phyloP scores from a whole-genome alignment of 768 basidiomycete genomes.

The Pulveroboletus sp. region DNA sequence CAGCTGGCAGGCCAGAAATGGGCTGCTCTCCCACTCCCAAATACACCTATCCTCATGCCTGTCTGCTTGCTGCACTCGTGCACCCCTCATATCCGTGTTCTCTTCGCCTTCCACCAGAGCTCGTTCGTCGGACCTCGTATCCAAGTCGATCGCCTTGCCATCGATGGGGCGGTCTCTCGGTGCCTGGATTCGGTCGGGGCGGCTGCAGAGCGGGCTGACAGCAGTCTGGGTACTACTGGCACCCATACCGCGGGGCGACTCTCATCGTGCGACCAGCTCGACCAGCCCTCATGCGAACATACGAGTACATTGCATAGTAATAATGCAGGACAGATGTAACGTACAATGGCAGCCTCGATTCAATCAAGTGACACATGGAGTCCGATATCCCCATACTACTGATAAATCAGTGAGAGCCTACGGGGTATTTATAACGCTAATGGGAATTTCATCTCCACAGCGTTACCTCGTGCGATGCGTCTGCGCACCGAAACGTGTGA shows the following conservation, averaged over 20 bases:
- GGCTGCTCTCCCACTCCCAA: not conserved
- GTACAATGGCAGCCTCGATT: slow-evolving; percentile 10
- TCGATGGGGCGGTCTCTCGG: not conserved
- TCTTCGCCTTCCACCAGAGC: not conserved
- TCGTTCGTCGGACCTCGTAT: not conserved
- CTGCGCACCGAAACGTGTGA: slow-evolving; percentile 10
- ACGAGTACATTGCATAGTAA: slow-evolving; percentile 1
- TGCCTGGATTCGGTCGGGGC: slow-evolving; percentile 3
- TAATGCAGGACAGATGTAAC: slow-evolving; percentile 2
- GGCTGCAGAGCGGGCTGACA: slow-evolving; percentile 17
- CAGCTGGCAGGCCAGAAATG: slow-evolving; percentile 14
- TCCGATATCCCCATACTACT: slow-evolving; percentile 5
- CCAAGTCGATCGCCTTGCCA: not conserved
- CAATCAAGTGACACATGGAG: slow-evolving; percentile 3
- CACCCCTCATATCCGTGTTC: too few relatives aligned
- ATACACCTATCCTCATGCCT: not conserved
- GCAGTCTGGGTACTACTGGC: not conserved
- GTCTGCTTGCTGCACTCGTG: too few relatives aligned
- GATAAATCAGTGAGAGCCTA: slow-evolving; percentile 11
- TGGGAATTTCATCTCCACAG: slow-evolving; percentile 17
- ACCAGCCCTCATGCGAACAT: not conserved
- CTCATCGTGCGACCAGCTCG: not conserved
- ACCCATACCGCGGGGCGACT: not conserved
- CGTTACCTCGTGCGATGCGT: slow-evolving; percentile 26
- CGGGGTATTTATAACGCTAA: slow-evolving; percentile 22